Percentiles rank a stretch among this genome's conserved stretches.
Conservation (phyloP, 257 asterid genomes). For the Salvia miltiorrhiza region DNA sequence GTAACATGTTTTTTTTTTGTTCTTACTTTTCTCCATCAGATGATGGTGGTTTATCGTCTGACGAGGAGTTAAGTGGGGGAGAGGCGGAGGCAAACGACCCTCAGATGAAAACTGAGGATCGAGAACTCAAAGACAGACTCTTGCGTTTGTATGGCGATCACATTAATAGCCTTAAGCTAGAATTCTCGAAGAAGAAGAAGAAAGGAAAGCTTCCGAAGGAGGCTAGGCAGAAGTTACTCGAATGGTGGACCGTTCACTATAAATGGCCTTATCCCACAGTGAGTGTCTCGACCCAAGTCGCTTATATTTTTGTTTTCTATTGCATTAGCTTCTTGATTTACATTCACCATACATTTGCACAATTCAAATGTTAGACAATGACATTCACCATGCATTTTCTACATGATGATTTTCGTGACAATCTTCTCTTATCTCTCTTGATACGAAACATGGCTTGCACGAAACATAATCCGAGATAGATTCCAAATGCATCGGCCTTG, state of each 20-base stretch:
- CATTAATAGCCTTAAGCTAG: slow-evolving; percentile 63
- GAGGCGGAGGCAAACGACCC: slow-evolving; percentile 43
- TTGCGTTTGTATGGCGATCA: slow-evolving; percentile 70
- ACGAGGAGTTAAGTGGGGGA: slow-evolving; percentile 69
- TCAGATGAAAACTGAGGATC: slow-evolving; percentile 48
- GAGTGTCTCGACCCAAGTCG: slow-evolving; percentile 3
- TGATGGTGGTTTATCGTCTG: slow-evolving; percentile 58
- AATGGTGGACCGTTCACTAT: slow-evolving; percentile 90
- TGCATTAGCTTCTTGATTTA: background rate
- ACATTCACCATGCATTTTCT: too few relatives aligned
- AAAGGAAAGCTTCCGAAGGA: slow-evolving; percentile 87
- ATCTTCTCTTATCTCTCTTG: too few relatives aligned
- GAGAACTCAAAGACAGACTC: slow-evolving; percentile 67
- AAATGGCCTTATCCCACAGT: slow-evolving; percentile 99
- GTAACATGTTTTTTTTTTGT: background rate
- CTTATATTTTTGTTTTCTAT: background rate
- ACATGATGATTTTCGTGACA: too few relatives aligned
- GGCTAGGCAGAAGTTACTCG: slow-evolving; percentile 68
- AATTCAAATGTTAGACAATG: background rate
- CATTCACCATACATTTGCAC: background rate
- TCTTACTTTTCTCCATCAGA: slow-evolving; percentile 22
- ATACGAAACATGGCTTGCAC: too few relatives aligned
- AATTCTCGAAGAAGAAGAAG: slow-evolving; percentile 89
- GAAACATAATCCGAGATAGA: background rate
- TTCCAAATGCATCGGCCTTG: too few relatives aligned